These are phyloP conservation scores for Penicillium taxi DNA, from an alignment of 495 filamentous ascomycete genomes.

Conservation along the genomic window DNA sequence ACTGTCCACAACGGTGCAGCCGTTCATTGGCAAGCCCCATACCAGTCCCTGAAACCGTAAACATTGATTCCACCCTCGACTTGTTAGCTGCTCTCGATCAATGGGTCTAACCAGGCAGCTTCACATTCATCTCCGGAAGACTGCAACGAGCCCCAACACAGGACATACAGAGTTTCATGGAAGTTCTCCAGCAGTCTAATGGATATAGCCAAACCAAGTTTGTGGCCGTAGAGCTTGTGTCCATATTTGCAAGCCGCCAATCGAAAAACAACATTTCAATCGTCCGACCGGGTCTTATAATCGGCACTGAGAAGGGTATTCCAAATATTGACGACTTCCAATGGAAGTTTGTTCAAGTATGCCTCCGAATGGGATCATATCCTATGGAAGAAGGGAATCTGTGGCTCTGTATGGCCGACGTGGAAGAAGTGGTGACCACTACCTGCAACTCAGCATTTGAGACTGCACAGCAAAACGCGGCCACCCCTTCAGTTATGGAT, in stretches of 20 bases:
- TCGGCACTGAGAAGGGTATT: conserved; percentile 21
- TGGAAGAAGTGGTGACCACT: not conserved
- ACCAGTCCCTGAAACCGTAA: conserved; percentile 27
- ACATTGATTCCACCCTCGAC: conserved; percentile 35
- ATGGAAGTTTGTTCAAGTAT: conserved; percentile 23
- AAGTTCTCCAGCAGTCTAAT: conserved; percentile 6
- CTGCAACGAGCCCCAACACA: conserved; percentile 2
- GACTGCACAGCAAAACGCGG: not conserved
- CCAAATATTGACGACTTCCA: conserved; percentile 27
- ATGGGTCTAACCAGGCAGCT: conserved; percentile 7
- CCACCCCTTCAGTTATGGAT: not conserved
- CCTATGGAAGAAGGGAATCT: conserved; percentile 11
- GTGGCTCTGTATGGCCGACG: conserved; percentile 12
- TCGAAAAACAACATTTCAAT: conserved; percentile 11
- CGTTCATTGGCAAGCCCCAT: conserved; percentile 35
- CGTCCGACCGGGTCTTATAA: conserved; percentile 29
- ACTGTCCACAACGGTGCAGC: conserved; percentile 75
- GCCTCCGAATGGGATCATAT: conserved; percentile 17
- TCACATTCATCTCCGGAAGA: conserved; percentile 23
- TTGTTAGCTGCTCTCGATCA: conserved; percentile 18
- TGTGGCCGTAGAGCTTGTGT: conserved; percentile 23
- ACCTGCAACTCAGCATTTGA: not conserved
- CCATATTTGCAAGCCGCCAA: conserved; percentile 8
- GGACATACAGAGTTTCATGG: conserved; percentile 8
- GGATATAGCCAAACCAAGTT: conserved; percentile 31